A percentile compares a stretch with the other conserved stretches of the same genome.
Evolutionary conservation across 139 green algal genomes (phyloP).

Genomic region (Chlorella sorokiniana): DNA sequence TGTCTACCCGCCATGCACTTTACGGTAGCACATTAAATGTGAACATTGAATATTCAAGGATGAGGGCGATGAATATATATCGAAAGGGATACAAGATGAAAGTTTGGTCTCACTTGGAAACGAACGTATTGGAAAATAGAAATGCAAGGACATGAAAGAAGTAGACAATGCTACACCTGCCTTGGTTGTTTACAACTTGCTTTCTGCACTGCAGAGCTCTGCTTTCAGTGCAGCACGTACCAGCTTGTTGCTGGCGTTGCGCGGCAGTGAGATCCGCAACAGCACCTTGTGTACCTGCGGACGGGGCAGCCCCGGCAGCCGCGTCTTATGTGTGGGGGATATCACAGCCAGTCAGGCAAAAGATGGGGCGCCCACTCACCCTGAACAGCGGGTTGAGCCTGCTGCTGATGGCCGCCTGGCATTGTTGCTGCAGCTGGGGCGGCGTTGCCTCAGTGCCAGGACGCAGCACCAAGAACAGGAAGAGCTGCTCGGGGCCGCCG

Average conservation of each 20-base stretch:
- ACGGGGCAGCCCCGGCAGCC: too few relatives aligned
- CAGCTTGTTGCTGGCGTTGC: constrained; percentile 93
- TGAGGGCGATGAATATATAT: too few relatives aligned
- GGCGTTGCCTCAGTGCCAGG: neutral
- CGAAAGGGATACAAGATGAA: too few relatives aligned
- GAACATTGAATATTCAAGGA: too few relatives aligned
- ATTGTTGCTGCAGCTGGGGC: constrained; percentile 42
- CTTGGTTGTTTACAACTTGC: constrained; percentile 44
- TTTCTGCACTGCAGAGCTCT: constrained; percentile 22
- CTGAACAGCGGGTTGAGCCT: constrained; percentile 93
- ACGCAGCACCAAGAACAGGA: constrained; percentile 79
- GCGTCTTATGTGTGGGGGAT: too few relatives aligned
- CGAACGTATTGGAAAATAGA: too few relatives aligned
- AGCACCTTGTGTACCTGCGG: constrained; percentile 51
- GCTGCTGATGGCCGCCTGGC: constrained; percentile 68
- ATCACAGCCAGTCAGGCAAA: too few relatives aligned
- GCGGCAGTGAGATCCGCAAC: constrained; percentile 65
- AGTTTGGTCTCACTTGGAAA: too few relatives aligned
- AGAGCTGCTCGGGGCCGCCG: constrained; percentile 86
- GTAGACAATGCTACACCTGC: too few relatives aligned
- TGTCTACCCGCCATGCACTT: too few relatives aligned
- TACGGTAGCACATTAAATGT: too few relatives aligned
- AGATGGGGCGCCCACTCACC: constrained; percentile 36
- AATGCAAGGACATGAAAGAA: too few relatives aligned
- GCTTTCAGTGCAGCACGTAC: constrained; percentile 81